Evolutionary conservation across 116 monocot species (phyloP).

Genomic region (Papilionanthe hybrid): DNA sequence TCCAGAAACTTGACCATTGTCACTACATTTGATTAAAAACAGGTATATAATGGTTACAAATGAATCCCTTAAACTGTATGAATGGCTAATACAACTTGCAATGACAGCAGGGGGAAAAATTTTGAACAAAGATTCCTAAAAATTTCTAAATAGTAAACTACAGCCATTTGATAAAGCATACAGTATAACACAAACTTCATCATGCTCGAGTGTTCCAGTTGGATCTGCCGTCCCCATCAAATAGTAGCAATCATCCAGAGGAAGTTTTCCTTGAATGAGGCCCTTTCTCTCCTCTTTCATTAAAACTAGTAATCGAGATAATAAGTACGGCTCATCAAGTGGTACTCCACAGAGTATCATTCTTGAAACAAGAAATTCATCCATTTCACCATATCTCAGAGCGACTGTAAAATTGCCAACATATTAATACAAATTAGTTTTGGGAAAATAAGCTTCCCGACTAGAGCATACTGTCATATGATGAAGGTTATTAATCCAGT

Average conservation of each 20-base stretch:
- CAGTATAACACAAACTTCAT: constrained; percentile 86
- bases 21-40: constrained; percentile 24
- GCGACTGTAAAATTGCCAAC: constrained; percentile 39
- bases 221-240: constrained; percentile 83
- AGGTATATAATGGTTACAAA: not conserved
- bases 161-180: constrained; percentile 25
- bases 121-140: not conserved
- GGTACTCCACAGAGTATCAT: constrained; percentile 70
- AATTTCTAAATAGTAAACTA: constrained; percentile 1
- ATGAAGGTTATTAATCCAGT: not conserved
- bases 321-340: constrained; percentile 53
- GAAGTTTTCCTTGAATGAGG: constrained; percentile 37
- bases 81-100: not conserved
- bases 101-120: not conserved
- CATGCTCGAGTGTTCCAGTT: constrained; percentile 32
- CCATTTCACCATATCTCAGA: constrained; percentile 42
- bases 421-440: not conserved
- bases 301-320: constrained; percentile 24
- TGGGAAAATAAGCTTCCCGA: not conserved
- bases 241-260: constrained; percentile 57
- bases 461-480: not conserved
- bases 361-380: constrained; percentile 32
- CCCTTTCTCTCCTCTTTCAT: constrained; percentile 45
- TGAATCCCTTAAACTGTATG: not conserved
- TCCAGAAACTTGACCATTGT: constrained; percentile 71